Evolutionary conservation across 495 filamentous ascomycete genomes (phyloP).

Genomic region (Endocarpon pusillum): DNA sequence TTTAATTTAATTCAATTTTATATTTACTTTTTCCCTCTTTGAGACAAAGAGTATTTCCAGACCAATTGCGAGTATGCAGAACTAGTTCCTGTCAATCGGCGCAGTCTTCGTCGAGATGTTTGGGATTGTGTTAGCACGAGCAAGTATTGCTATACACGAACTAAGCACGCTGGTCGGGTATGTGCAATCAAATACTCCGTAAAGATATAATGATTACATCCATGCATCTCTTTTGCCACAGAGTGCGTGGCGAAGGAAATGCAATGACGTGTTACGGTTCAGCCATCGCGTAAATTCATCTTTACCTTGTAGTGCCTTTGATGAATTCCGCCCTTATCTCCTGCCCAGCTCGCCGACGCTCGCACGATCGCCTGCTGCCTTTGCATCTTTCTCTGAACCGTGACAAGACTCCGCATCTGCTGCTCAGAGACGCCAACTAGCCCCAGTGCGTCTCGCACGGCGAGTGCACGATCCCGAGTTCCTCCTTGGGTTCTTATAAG

Average conservation of each 20-base stretch:
- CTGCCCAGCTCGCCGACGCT: constrained; percentile 1
- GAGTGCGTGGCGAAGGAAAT: constrained; percentile 1
- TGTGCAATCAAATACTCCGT: constrained; percentile 1
- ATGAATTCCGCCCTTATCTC: constrained; percentile 1
- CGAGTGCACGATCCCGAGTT: constrained; percentile 28
- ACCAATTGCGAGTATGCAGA: background rate
- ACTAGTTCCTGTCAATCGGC: background rate
- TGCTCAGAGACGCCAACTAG: constrained; percentile 15
- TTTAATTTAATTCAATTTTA: too few relatives aligned
- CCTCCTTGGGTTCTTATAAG: constrained; percentile 20
- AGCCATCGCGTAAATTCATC: constrained; percentile 3
- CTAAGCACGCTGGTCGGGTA: constrained; percentile 1
- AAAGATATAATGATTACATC: constrained; percentile 1
- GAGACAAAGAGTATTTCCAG: constrained; percentile 3
- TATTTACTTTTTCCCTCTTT: too few relatives aligned
- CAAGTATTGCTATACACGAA: constrained; percentile 1
- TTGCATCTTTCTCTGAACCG: constrained; percentile 2
- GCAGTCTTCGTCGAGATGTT: constrained; percentile 2
- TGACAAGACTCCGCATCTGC: constrained; percentile 2
- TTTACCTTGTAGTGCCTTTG: constrained; percentile 2
- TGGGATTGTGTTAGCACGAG: constrained; percentile 1
- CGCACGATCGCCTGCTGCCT: constrained; percentile 1
- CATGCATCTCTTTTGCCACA: constrained; percentile 1
- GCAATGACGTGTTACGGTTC: background rate
- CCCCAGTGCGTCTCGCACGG: constrained; percentile 28